Evolutionary conservation across 495 filamentous ascomycete genomes (phyloP), one percentile per base, ranked within the genome.

Genomic region (Corynascus novoguineensis): DNA sequence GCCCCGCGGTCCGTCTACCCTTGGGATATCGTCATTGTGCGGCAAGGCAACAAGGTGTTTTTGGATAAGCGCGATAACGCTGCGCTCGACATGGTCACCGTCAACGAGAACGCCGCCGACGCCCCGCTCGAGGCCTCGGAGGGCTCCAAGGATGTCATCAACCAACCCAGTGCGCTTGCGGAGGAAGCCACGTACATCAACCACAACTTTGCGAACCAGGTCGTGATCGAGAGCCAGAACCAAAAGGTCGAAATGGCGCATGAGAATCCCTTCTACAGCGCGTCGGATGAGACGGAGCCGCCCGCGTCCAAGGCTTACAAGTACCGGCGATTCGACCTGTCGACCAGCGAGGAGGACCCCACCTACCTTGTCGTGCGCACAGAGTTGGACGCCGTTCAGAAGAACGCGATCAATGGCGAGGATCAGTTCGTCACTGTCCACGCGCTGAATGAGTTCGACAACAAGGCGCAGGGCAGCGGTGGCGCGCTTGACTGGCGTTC

Each of bases 141-240:
- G 64, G 86, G 90, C 65, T 95, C 92, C 77, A 95, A 95, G 73
- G 93, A 98, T 60, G 74, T 82, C 51, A 90, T 98, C 73, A 98
- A 98, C 79, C 89, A 88, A 57, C 93, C 93, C 14, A 75, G 78
- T 44, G 90, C 93, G 27, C 83, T 98, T 21, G 91, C 92, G 60
- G 85, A 97, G 71, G 93, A 98, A 73, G 93, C 93, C 25, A 98
- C 93, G 27, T 92, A 95, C 77, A 98, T 98, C 85, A 98, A 97
- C 81, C 92, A 97, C 81, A 95, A 97, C 77, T 97, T 98, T 67
- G 86, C 89, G 35, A 86, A 93, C 71, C 93, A 97, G 79, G 89
- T 90, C 49, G 90, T 97, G 57, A 71, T 83, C 60, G 93, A 98
- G 76, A 86, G 78, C 59, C 81, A 89, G 53, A 78, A 76, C 50